Evolutionary conservation across 768 basidiomycete species (phyloP), one percentile per base, ranked within the genome.

Genomic region (Serendipita indica): DNA sequence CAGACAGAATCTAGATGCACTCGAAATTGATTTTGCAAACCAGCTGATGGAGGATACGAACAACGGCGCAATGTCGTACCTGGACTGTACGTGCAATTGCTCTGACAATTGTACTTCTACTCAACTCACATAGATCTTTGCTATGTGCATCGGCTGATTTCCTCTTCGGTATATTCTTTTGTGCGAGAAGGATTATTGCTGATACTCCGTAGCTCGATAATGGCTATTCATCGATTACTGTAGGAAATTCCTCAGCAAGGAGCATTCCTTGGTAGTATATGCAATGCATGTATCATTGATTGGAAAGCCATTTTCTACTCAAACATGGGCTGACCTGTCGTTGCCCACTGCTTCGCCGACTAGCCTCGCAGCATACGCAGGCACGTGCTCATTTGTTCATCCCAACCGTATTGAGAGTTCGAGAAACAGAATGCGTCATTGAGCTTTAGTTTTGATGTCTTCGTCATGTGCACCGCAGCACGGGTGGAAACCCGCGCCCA

Each of bases 31-130:
- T 69, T 97, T 94, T 65, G 87, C 86, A 63, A 96, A 99, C 71
- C 87, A 96, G 87, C 76, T 99, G 12, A 82, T 96, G 25, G 96
- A 99, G 73, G 96, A 99, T 70, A 80, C 85, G 68, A 99, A 99
- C 67, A 96, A 94, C 65, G 92, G 88, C n/a, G 85, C 84, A 0
- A 79, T 93, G 81, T 84, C 88, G 1, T 96, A 94, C 71, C 70
- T 83, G 3, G 90, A 96, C 68, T 92, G 91, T 94, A 65, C 63
- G 83, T 75, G 3, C 45, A 41, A 35, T 58, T 37, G 28, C n/a
- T 45, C 54, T 33, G 1, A 13, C 25, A n/a, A 57, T 18, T 3
- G 6, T 16, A 18, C 16, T 13, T 33, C 2, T 28, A 39, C 37
- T 58, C 13, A n/a, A 16, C 16, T 5, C n/a, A 6, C 16, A 6